Conservation (phyloP, 768 basidiomycete genomes). For the Boletales sp. region DNA sequence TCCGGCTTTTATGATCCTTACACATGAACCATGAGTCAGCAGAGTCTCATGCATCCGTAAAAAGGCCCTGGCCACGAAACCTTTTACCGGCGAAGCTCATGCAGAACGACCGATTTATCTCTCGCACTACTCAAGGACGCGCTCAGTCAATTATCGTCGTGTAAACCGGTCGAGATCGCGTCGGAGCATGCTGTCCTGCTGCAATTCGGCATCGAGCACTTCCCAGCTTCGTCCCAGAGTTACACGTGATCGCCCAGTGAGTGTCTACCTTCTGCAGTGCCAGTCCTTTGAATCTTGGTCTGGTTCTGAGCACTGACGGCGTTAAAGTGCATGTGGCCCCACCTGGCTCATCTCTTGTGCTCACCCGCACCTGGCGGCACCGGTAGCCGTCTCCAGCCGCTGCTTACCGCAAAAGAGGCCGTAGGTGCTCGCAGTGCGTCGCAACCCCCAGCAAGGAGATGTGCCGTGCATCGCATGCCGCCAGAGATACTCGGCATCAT, state of each 20-base stretch:
- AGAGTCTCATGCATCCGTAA: neutral
- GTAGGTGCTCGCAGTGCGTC: neutral
- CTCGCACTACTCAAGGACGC: neutral
- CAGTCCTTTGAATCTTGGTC: neutral
- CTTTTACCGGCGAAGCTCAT: too few species aligned
- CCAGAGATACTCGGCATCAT: conserved; percentile 39
- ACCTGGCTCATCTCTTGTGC: neutral
- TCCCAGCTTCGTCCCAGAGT: neutral
- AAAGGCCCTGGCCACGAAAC: neutral
- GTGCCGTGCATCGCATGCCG: conserved; percentile 14
- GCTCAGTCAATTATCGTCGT: neutral
- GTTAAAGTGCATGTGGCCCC: neutral
- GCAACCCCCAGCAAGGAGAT: neutral
- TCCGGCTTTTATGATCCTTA: too few species aligned
- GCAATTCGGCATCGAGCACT: neutral
- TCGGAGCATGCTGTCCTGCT: neutral
- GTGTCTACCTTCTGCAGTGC: neutral
- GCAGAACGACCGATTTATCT: too few species aligned
- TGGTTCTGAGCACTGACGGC: too few species aligned
- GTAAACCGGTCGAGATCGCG: neutral
- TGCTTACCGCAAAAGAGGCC: neutral
- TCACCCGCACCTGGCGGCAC: neutral
- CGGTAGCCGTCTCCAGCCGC: neutral
- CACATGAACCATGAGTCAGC: neutral
- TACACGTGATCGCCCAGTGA: conserved; percentile 10